Evolutionary conservation across 495 filamentous ascomycete genomes (phyloP).

Genomic region (Delitschia confertaspora): DNA sequence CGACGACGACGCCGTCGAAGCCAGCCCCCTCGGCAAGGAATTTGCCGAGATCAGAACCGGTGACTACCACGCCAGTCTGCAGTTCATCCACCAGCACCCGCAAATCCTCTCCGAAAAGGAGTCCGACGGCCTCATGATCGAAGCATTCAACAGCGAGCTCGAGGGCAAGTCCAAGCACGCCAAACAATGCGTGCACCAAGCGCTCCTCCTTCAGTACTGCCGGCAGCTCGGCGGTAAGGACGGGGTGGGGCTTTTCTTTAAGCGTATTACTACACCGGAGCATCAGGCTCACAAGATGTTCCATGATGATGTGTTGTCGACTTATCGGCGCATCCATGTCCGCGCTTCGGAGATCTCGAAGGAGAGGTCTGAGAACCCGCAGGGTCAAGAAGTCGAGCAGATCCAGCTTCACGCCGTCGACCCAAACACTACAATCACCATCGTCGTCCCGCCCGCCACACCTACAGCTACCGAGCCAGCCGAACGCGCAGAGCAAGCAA

Average conservation of each 20-base stretch:
- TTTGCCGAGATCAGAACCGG: constrained; percentile 72
- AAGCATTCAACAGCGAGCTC: constrained; percentile 81
- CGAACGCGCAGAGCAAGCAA: constrained; percentile 52
- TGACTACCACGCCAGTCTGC: constrained; percentile 62
- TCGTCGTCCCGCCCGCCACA: constrained; percentile 55
- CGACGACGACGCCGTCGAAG: constrained; percentile 63
- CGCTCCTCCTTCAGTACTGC: constrained; percentile 88
- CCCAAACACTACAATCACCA: constrained; percentile 85
- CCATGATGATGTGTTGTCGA: constrained; percentile 81
- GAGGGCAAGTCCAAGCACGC: constrained; percentile 66
- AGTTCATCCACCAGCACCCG: constrained; percentile 68
- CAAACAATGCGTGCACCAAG: constrained; percentile 88
- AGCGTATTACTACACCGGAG: constrained; percentile 77
- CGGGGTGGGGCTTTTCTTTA: constrained; percentile 90
- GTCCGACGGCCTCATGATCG: constrained; percentile 79
- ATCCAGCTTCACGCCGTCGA: constrained; percentile 97
- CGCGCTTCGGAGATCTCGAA: constrained; percentile 70
- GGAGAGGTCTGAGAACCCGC: constrained; percentile 54
- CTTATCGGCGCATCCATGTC: constrained; percentile 69
- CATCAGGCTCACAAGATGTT: constrained; percentile 93
- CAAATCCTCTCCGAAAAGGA: constrained; percentile 75
- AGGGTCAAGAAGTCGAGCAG: constrained; percentile 64
- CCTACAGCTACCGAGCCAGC: constrained; percentile 1
- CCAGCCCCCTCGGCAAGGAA: constrained; percentile 62
- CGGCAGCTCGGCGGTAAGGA: constrained; percentile 77